phyloP scores from a whole-genome alignment of 108 stramenopile genomes.

The Parmales sp. region DNA sequence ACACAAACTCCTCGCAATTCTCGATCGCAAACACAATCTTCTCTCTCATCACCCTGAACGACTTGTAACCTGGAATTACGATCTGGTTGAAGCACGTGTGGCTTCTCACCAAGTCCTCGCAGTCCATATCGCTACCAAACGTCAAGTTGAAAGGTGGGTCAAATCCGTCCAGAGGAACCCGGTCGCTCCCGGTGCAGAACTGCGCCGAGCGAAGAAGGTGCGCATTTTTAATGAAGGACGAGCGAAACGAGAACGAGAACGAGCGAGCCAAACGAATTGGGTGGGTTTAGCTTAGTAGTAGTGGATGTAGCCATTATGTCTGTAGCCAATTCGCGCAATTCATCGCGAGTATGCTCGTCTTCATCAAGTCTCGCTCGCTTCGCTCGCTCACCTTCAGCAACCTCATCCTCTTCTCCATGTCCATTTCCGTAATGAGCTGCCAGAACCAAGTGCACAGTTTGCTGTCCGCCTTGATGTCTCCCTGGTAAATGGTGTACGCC shows the following conservation, averaged over 20 bases:
- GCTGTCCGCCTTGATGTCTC: neutral
- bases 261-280: too few species aligned
- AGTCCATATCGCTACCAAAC: constrained; percentile 22
- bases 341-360: too few species aligned
- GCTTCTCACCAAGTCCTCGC: constrained; percentile 31
- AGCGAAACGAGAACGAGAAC: too few species aligned
- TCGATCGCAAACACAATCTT: constrained; percentile 34
- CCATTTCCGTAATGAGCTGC: constrained; percentile 20
- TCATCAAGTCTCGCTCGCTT: too few species aligned
- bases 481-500: constrained; percentile 18
- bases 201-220: too few species aligned
- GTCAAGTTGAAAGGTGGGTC: constrained; percentile 9
- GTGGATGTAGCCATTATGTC: too few species aligned
- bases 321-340: too few species aligned
- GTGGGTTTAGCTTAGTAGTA: too few species aligned
- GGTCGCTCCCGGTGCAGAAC: constrained; percentile 37
- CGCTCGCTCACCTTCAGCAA: too few species aligned
- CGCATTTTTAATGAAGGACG: too few species aligned
- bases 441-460: constrained; percentile 28
- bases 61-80: constrained; percentile 35
- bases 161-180: constrained; percentile 19
- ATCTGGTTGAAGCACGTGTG: constrained; percentile 51
- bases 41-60: constrained; percentile 17
- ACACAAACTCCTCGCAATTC: constrained; percentile 28
- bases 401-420: constrained; percentile 17